These are phyloP conservation scores for Cadophora luteo-olivacea DNA, from an alignment of 2,329 filamentous ascomycete species.

Conservation along the genomic window DNA sequence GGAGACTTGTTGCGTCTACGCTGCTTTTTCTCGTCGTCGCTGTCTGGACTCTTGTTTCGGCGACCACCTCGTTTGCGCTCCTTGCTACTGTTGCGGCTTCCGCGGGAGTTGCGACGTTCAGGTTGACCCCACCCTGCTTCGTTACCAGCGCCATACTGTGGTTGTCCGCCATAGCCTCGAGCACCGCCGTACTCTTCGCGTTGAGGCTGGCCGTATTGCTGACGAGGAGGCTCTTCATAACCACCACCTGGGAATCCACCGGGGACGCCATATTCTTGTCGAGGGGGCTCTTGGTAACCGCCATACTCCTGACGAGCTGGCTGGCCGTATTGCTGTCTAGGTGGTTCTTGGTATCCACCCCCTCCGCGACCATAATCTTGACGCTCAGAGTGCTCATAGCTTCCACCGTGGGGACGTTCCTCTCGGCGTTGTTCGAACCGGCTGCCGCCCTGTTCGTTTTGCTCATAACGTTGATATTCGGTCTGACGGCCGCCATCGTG, in stretches of 20 bases:
- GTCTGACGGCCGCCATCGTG: constrained; percentile 61
- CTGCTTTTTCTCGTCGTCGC: constrained; percentile 17
- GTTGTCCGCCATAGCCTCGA: constrained; percentile 13
- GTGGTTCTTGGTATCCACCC: constrained; percentile 33
- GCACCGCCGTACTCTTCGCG: constrained; percentile 15
- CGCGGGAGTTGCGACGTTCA: constrained; percentile 14
- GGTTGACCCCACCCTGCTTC: constrained; percentile 29
- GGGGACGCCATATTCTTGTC: constrained; percentile 23
- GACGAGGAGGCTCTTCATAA: constrained; percentile 26
- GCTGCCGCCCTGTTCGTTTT: constrained; percentile 53
- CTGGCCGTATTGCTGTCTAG: constrained; percentile 26
- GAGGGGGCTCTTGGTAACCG: constrained; percentile 9
- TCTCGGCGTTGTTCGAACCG: constrained; percentile 66
- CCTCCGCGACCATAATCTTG: constrained; percentile 38
- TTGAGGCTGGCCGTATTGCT: constrained; percentile 11
- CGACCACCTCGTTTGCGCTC: constrained; percentile 12
- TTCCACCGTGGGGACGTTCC: constrained; percentile 58
- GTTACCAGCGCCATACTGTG: constrained; percentile 31
- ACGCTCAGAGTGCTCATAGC: constrained; percentile 64
- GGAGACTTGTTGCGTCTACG: constrained; percentile 3
- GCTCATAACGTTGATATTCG: constrained; percentile 67
- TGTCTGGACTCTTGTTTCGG: constrained; percentile 13
- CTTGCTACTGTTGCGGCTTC: constrained; percentile 22
- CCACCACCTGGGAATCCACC: constrained; percentile 27
- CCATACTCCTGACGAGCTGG: constrained; percentile 22